These are phyloP conservation scores for Trichomonascaceae sp. DNA, from an alignment of 1,139 yeast genomes.

Conservation along the genomic window DNA sequence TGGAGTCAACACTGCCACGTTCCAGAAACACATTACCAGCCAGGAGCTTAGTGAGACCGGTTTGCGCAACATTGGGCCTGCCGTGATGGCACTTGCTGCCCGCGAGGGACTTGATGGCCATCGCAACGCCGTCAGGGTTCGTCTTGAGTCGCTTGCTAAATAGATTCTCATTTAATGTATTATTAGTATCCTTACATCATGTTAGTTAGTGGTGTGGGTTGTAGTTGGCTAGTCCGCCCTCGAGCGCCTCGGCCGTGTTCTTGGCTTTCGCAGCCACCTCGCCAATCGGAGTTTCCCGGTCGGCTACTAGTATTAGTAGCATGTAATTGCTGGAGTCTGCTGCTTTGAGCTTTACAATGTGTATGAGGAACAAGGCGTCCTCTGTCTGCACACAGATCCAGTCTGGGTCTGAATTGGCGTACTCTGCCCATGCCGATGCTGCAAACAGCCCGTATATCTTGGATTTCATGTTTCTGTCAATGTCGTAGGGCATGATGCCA, in stretches of 20 bases:
- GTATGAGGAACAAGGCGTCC: constrained; percentile 17
- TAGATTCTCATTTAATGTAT: neutral
- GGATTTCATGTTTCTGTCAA: constrained; percentile 18
- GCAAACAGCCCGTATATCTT: constrained; percentile 20
- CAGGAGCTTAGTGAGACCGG: constrained; percentile 86
- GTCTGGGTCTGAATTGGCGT: constrained; percentile 7
- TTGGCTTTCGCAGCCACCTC: constrained; percentile 13
- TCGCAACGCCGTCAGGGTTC: constrained; percentile 86
- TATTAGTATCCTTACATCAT: too few species aligned
- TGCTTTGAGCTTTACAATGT: constrained; percentile 10
- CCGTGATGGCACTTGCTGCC: constrained; percentile 93
- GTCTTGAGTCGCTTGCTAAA: constrained; percentile 64
- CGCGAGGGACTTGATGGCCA: constrained; percentile 97
- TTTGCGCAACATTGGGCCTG: constrained; percentile 73
- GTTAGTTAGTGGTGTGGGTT: too few species aligned
- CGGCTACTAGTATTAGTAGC: constrained; percentile 17
- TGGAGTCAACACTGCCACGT: constrained; percentile 92
- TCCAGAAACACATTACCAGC: constrained; percentile 88
- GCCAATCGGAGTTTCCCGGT: constrained; percentile 18
- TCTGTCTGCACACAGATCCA: constrained; percentile 18
- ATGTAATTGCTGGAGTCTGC: constrained; percentile 10
- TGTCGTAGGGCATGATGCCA: constrained; percentile 13
- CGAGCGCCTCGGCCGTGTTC: constrained; percentile 16
- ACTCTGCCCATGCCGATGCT: constrained; percentile 19
- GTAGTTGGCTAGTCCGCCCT: constrained; percentile 15